Evolutionary conservation across 306 rosid species (phyloP).

Genomic region (Trifolium dubium): DNA sequence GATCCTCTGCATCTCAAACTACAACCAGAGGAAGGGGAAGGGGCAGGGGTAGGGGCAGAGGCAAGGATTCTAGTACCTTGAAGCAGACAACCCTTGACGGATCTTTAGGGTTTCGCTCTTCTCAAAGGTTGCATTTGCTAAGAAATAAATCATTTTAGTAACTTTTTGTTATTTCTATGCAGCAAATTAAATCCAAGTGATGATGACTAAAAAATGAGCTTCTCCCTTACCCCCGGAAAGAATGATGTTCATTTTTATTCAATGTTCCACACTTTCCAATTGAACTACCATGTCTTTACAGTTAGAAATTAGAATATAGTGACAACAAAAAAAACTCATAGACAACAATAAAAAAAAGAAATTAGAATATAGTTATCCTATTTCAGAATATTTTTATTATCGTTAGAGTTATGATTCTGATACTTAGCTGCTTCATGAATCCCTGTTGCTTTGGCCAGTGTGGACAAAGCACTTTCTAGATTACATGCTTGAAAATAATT

Average conservation of each 20-base stretch:
- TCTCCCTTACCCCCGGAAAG: neutral
- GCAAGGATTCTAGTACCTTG: slow-evolving; percentile 55
- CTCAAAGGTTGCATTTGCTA: slow-evolving; percentile 69
- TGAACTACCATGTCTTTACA: slow-evolving; percentile 19
- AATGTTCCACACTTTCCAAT: slow-evolving; percentile 15
- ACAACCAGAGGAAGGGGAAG: slow-evolving; percentile 81
- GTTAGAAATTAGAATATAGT: neutral
- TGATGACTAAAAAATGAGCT: slow-evolving; percentile 9
- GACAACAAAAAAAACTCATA: too few relatives aligned
- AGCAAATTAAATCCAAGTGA: slow-evolving; percentile 23
- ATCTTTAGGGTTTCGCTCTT: slow-evolving; percentile 74
- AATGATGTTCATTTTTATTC: slow-evolving; percentile 3
- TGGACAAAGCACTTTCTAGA: slow-evolving; percentile 11
- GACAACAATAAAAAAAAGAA: too few relatives aligned
- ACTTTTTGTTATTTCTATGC: slow-evolving; percentile 26
- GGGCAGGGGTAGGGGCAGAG: slow-evolving; percentile 76
- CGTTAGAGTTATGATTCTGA: slow-evolving; percentile 9
- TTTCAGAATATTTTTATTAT: slow-evolving; percentile 27
- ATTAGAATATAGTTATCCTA: neutral
- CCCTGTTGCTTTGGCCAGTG: slow-evolving; percentile 29
- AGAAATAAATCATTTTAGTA: slow-evolving; percentile 27
- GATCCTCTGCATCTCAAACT: slow-evolving; percentile 61
- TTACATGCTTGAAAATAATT: slow-evolving; percentile 36
- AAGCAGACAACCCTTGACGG: slow-evolving; percentile 96
- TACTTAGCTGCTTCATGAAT: slow-evolving; percentile 36